A percentile compares a stretch with the other conserved stretches of the same genome.
Evolutionary conservation across 495 filamentous ascomycete species (phyloP).

Genomic region (Trichoderma orchidacearum): DNA sequence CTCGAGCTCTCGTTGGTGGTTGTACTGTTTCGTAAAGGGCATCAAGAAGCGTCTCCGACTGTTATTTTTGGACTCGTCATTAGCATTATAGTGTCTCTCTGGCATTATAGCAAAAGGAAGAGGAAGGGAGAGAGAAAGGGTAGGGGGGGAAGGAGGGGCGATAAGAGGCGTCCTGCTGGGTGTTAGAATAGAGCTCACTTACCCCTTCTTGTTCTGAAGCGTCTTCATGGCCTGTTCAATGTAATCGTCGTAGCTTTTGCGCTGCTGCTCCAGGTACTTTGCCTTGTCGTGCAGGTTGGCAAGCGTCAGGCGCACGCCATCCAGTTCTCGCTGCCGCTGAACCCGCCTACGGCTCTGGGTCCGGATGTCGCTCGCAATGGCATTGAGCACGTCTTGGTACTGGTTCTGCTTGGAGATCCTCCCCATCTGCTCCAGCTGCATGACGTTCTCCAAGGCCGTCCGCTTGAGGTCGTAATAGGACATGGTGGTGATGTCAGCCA

Average conservation of each 20-base stretch:
- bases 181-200: constrained; percentile 7
- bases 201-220: constrained; percentile 92
- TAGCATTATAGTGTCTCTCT: neutral
- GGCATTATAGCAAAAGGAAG: too few relatives aligned
- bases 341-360: constrained; percentile 89
- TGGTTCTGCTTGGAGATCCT: constrained; percentile 82
- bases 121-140: too few relatives aligned
- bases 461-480: constrained; percentile 86
- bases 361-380: constrained; percentile 91
- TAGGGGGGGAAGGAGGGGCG: too few relatives aligned
- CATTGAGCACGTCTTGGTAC: constrained; percentile 94
- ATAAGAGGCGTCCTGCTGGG: neutral
- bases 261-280: constrained; percentile 79
- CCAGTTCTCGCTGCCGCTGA: constrained; percentile 79
- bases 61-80: constrained; percentile 4
- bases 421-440: constrained; percentile 70
- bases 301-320: constrained; percentile 75
- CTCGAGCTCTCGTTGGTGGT: constrained; percentile 90
- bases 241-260: constrained; percentile 97
- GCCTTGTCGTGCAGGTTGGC: constrained; percentile 82
- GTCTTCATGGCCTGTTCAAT: constrained; percentile 98
- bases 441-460: constrained; percentile 84
- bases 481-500: constrained; percentile 82
- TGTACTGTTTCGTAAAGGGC: constrained; percentile 97
- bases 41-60: constrained; percentile 85